These are phyloP conservation scores for Iberis pinnata DNA, from an alignment of 345 rosid genomes.

Conservation along the genomic window DNA sequence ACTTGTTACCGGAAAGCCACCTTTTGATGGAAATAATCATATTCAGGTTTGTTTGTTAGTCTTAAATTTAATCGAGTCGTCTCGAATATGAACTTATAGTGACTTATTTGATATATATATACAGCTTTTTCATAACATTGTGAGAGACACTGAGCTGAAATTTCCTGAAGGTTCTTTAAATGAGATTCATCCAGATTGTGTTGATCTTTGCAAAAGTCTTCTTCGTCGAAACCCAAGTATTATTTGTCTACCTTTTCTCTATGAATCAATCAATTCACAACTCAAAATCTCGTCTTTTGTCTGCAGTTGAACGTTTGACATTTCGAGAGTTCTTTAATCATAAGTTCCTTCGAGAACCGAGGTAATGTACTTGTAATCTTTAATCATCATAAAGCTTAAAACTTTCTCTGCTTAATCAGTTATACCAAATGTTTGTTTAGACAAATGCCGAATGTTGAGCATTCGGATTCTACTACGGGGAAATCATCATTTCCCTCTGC, in stretches of 20 bases:
- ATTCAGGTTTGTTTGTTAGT: constrained; percentile 39
- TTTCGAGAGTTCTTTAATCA: constrained; percentile 74
- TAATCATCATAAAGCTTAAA: background rate
- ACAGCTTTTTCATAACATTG: constrained; percentile 73
- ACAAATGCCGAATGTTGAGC: constrained; percentile 29
- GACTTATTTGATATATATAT: constrained; percentile 15
- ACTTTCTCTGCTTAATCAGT: too few relatives aligned
- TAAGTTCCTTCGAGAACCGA: constrained; percentile 48
- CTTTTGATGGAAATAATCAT: constrained; percentile 65
- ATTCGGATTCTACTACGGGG: constrained; percentile 30
- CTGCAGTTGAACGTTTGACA: constrained; percentile 58
- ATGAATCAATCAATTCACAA: constrained; percentile 3
- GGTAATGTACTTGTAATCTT: constrained; percentile 35
- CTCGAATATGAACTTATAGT: constrained; percentile 13
- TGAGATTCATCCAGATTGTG: constrained; percentile 65
- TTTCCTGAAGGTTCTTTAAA: constrained; percentile 53
- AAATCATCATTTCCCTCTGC: constrained; percentile 18
- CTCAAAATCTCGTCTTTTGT: background rate
- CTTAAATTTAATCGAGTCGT: background rate
- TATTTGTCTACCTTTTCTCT: constrained; percentile 5
- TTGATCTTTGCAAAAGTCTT: constrained; percentile 66
- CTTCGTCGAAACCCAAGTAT: constrained; percentile 62
- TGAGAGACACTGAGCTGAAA: constrained; percentile 56
- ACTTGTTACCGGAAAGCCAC: constrained; percentile 75
- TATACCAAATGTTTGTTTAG: constrained; percentile 39